Conservation (phyloP, 2,329 filamentous ascomycete genomes). For the Hypoxylon sp. region DNA sequence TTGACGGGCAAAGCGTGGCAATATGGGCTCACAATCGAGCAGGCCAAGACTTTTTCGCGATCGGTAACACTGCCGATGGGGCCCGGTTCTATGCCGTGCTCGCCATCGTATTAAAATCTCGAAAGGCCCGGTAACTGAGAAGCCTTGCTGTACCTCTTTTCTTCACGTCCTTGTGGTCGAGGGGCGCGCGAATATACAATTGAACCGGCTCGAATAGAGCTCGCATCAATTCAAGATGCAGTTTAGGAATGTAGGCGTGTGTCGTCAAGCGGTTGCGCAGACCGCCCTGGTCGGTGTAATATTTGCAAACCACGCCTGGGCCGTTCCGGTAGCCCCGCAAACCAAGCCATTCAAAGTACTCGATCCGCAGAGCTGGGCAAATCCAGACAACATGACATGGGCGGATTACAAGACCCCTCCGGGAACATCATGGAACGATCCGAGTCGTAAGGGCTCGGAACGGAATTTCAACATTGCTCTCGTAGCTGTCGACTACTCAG, state of each 20-base stretch:
- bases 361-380: conserved; percentile 62
- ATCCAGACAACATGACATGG: conserved; percentile 64
- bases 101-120: conserved; percentile 27
- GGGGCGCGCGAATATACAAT: too few relatives aligned
- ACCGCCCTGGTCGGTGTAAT: conserved; percentile 32
- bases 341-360: conserved; percentile 57
- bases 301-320: conserved; percentile 20
- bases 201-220: conserved; percentile 5
- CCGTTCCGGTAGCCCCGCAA: conserved; percentile 32
- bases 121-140: conserved; percentile 7
- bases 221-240: conserved; percentile 33
- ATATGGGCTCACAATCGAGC: conserved; percentile 18
- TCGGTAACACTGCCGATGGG: conserved; percentile 15
- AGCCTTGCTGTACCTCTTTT: conserved; percentile 6
- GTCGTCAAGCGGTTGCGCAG: conserved; percentile 22
- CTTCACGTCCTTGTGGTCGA: conserved; percentile 17
- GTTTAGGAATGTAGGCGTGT: conserved; percentile 12
- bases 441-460: conserved; percentile 52
- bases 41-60: conserved; percentile 25
- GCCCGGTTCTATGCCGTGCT: conserved; percentile 9
- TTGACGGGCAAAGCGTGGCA: conserved; percentile 4
- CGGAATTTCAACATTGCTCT: conserved; percentile 66
- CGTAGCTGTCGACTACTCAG: conserved; percentile 60
- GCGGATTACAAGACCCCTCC: conserved; percentile 57
- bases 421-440: conserved; percentile 58